Evolutionary conservation across 805 yeast species (phyloP), one percentile per base, ranked within the genome.

Genomic region (Kodamaea jinghongensis): DNA sequence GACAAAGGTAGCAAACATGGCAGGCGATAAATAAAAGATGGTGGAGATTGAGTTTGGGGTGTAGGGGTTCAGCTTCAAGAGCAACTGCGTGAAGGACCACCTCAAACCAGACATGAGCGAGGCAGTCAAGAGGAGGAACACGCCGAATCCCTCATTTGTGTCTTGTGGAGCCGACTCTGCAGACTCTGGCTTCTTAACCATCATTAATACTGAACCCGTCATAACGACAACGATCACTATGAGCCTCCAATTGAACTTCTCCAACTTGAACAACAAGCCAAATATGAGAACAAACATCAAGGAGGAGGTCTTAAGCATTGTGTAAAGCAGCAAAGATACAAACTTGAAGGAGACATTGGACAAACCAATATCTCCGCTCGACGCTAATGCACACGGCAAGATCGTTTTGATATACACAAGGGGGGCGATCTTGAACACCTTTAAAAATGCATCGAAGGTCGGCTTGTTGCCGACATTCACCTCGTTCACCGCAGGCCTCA

Each of bases 311-410:
- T 93, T 93, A 43, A 93, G 79, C 88, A 91, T 89, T 6, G 98
- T 91, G 61, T 90, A 93, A 33, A 90, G 76, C 12, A 90, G 79
- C 47, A 93, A 70, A 1, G 96, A 78, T 34, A 93, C 84, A 55
- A 78, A 81, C 47, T 83, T 71, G 52, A 90, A 78, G 17, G 96
- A 83, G 25, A 83, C 79, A 60, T 93, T 93, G 22, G 96, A 91
- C 47, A 89, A 71, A 1, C 99, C 98, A 48, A 93, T 89, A 61
- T 93, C 99, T 12, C 95, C 91, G 2, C 95, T 88, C 2, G 90
- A 78, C 0, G 96, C 93, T 10, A 86, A 31, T 0, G 96, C 83
- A 55, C 97, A 88, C 0, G 97, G 96, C 2, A 86, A 55, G 29
- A 88, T 79, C 38, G 75, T 81, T 16, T 64, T 62, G 5, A 76